Evolutionary conservation across 2,329 filamentous ascomycete species (phyloP).

Genomic region (Microdochium bolleyi): DNA sequence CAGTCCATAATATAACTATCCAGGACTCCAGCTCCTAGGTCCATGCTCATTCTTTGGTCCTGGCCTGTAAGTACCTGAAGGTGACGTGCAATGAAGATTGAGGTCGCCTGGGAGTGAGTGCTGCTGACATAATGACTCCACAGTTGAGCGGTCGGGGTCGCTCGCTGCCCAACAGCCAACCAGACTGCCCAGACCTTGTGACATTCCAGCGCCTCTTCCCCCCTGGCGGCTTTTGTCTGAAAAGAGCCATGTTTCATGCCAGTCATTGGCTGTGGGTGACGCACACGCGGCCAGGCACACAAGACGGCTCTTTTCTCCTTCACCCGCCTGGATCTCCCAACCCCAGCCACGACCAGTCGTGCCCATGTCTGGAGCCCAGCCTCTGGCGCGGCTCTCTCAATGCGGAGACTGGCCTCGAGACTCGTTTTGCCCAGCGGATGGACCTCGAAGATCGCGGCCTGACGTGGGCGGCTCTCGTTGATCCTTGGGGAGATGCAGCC

Average conservation of each 20-base stretch:
- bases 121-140: neutral
- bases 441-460: neutral
- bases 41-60: no score
- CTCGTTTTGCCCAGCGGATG: no score
- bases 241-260: slow-evolving; percentile 1
- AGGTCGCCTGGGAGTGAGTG: no score
- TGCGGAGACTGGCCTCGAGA: no score
- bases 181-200: no score
- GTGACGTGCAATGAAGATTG: no score
- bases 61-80: no score
- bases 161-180: neutral
- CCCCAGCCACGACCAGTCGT: neutral
- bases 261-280: slow-evolving; percentile 4
- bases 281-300: neutral
- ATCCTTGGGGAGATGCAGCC: neutral
- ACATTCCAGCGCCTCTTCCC: no score
- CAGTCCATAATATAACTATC: no score
- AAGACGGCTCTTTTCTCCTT: neutral
- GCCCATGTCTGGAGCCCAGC: neutral
- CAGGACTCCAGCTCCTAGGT: no score
- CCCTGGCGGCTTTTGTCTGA: neutral
- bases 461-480: neutral
- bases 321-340: no score
- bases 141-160: neutral
- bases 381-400: neutral